Conservation (phyloP, 1,284 basidiomycete genomes). For the Rhodotorula sp. region DNA sequence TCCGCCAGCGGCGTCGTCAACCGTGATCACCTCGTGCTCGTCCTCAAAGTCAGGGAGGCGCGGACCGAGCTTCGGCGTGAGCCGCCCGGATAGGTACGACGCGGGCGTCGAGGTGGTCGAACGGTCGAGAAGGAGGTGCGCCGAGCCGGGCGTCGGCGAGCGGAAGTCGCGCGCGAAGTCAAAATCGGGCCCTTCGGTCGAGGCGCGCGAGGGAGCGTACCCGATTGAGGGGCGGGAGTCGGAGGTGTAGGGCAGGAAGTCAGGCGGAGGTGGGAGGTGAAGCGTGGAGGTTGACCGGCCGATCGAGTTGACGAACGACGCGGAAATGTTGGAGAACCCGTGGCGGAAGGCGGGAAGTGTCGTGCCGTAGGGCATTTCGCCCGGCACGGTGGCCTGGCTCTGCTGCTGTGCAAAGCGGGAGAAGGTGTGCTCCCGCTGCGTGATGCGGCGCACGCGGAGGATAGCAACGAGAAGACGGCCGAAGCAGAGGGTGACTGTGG, state of each 20-base stretch:
- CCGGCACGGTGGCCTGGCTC: constrained; percentile 1
- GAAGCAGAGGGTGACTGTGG: constrained; percentile 29
- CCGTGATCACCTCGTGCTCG: neutral
- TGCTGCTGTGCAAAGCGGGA: constrained; percentile 20
- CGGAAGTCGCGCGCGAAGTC: constrained; percentile 23
- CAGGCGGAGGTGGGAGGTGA: neutral
- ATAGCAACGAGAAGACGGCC: constrained; percentile 39
- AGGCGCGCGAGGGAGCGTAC: constrained; percentile 16
- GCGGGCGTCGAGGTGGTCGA: constrained; percentile 4
- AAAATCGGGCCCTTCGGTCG: constrained; percentile 7
- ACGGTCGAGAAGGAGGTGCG: constrained; percentile 21
- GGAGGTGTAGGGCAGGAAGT: constrained; percentile 4
- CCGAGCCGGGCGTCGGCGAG: constrained; percentile 34
- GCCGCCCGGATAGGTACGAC: constrained; percentile 1
- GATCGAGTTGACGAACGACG: constrained; percentile 24
- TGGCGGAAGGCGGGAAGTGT: constrained; percentile 15
- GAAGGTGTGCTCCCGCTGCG: constrained; percentile 5
- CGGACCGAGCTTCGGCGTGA: neutral
- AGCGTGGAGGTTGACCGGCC: constrained; percentile 21
- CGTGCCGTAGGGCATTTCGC: constrained; percentile 10
- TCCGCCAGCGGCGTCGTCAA: neutral
- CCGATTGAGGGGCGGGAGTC: neutral
- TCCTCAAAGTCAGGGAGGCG: neutral
- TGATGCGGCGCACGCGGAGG: constrained; percentile 31
- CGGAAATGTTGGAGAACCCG: constrained; percentile 32